phyloP scores from a whole-genome alignment of 805 yeast genomes.

The Kluyveromyces dobzhanskii region DNA sequence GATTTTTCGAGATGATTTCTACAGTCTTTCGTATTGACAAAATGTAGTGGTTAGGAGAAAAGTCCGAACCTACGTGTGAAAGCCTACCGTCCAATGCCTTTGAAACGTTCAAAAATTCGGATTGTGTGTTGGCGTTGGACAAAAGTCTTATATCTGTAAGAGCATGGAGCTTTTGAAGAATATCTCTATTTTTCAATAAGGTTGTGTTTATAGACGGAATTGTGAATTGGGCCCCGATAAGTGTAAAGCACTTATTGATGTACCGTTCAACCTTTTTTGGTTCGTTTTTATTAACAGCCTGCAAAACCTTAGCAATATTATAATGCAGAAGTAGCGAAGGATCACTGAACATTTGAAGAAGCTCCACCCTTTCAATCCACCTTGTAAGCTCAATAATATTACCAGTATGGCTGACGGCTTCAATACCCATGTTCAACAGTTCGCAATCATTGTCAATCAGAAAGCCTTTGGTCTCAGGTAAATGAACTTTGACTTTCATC shows the following conservation, averaged over 20 bases:
- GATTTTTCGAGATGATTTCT: conserved; percentile 19
- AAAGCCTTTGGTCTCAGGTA: conserved; percentile 29
- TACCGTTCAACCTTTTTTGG: conserved; percentile 30
- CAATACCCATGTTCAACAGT: conserved; percentile 62
- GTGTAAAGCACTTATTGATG: conserved; percentile 42
- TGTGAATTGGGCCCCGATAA: conserved; percentile 54
- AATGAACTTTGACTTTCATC: conserved; percentile 37
- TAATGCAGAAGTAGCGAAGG: conserved; percentile 48
- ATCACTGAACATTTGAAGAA: conserved; percentile 36
- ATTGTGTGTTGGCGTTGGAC: conserved; percentile 15
- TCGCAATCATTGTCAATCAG: conserved; percentile 31
- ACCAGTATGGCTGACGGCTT: conserved; percentile 65
- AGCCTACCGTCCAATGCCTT: conserved; percentile 21
- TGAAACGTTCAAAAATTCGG: conserved; percentile 11
- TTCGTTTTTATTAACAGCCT: conserved; percentile 34
- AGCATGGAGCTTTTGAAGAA: conserved; percentile 50
- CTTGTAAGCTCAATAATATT: conserved; percentile 38
- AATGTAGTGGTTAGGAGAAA: conserved; percentile 51
- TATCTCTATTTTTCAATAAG: conserved; percentile 38
- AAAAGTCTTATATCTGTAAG: conserved; percentile 47
- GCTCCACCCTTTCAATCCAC: conserved; percentile 54
- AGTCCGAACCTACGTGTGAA: conserved; percentile 39
- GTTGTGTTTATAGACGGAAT: conserved; percentile 42
- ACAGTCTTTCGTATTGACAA: conserved; percentile 52
- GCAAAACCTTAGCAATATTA: conserved; percentile 57